Percentiles rank a stretch among this genome's conserved stretches.
phyloP scores from a whole-genome alignment of 345 rosid species.

The Cardamine chenopodiifolia region DNA sequence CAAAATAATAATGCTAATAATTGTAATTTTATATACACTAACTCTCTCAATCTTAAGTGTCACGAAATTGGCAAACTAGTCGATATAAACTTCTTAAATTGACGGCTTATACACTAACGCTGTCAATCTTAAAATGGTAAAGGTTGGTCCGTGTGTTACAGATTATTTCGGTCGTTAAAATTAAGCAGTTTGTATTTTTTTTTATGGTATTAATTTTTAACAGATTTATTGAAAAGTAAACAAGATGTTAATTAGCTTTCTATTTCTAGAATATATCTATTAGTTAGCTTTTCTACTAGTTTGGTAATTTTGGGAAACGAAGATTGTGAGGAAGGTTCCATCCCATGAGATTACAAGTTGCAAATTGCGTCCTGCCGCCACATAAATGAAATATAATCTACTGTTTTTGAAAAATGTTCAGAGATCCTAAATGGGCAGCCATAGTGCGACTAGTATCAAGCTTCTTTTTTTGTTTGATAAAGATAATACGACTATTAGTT shows the following conservation, averaged over 20 bases:
- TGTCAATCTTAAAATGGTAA: background rate
- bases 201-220: background rate
- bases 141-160: background rate
- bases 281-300: background rate
- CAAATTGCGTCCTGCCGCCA: conserved; percentile 29
- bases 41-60: background rate
- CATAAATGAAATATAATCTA: conserved; percentile 10
- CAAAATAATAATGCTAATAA: background rate
- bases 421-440: conserved; percentile 13
- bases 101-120: background rate
- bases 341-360: background rate
- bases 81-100: too few relatives aligned
- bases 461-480: too few relatives aligned
- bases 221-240: background rate
- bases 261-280: background rate
- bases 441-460: background rate
- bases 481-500: background rate
- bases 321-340: conserved; percentile 21
- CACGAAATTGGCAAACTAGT: background rate
- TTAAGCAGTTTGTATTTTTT: background rate
- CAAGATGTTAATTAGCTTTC: background rate
- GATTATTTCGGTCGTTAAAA: background rate
- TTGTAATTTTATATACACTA: background rate
- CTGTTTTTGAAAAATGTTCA: conserved; percentile 22
- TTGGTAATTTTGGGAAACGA: background rate